Percentiles rank a stretch among this genome's conserved stretches.
phyloP scores from a whole-genome alignment of 129 eudicot species.

The Ambrosia trifida region DNA sequence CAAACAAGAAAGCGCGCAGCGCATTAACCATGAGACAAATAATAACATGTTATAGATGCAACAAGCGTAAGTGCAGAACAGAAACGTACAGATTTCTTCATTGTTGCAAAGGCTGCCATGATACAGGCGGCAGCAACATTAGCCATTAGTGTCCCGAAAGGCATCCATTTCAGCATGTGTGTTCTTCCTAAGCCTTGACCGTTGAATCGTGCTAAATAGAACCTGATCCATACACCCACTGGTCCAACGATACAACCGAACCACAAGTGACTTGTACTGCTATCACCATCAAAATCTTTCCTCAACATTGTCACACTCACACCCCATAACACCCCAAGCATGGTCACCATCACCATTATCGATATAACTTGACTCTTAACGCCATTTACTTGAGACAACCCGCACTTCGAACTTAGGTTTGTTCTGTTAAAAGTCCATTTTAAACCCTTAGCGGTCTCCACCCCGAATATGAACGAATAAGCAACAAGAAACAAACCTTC shows the following conservation, averaged over 20 bases:
- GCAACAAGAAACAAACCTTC: slow-evolving; percentile 77
- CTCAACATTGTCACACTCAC: slow-evolving; percentile 46
- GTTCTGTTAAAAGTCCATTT: slow-evolving; percentile 42
- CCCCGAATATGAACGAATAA: slow-evolving; percentile 63
- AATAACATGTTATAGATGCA: background rate
- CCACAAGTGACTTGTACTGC: slow-evolving; percentile 61
- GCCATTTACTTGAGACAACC: slow-evolving; percentile 21
- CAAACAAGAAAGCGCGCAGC: background rate
- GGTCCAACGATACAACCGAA: slow-evolving; percentile 88
- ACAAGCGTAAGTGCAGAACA: background rate
- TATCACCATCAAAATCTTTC: slow-evolving; percentile 52
- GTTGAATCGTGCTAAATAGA: slow-evolving; percentile 73
- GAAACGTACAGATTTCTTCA: slow-evolving; percentile 65
- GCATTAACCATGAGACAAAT: background rate
- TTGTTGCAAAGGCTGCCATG: slow-evolving; percentile 85
- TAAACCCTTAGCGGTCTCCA: slow-evolving; percentile 68
- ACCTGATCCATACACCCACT: slow-evolving; percentile 87
- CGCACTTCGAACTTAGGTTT: slow-evolving; percentile 25
- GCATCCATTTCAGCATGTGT: slow-evolving; percentile 68
- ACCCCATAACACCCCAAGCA: slow-evolving; percentile 58
- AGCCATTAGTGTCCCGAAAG: slow-evolving; percentile 84
- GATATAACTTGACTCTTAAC: slow-evolving; percentile 31
- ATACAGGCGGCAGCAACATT: slow-evolving; percentile 77
- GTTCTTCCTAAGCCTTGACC: slow-evolving; percentile 74
- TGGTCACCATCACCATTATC: slow-evolving; percentile 37